Evolutionary conservation across 108 stramenopile species (phyloP).

Genomic region (Skeletonema costatum): DNA sequence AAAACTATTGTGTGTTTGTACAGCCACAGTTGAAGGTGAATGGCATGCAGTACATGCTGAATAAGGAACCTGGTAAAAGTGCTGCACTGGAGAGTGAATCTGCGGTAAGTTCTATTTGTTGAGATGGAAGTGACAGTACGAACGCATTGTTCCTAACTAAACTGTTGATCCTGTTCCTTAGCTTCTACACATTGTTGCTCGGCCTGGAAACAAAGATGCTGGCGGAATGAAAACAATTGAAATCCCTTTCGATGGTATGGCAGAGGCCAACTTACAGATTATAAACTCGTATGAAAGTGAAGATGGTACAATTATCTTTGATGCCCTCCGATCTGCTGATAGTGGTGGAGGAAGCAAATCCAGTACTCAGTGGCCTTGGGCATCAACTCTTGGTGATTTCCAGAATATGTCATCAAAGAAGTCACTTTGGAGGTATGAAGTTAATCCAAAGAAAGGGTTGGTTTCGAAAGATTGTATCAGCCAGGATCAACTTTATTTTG

Average conservation of each 20-base stretch:
- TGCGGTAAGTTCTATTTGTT: slow-evolving; percentile 34
- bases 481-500: slow-evolving; percentile 76
- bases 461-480: slow-evolving; percentile 61
- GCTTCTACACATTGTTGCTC: slow-evolving; percentile 67
- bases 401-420: slow-evolving; percentile 47
- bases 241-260: slow-evolving; percentile 70
- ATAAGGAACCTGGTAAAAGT: slow-evolving; percentile 77
- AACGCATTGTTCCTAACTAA: background rate
- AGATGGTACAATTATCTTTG: slow-evolving; percentile 63
- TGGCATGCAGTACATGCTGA: slow-evolving; percentile 76
- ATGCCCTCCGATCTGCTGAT: slow-evolving; percentile 75
- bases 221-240: slow-evolving; percentile 47
- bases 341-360: slow-evolving; percentile 1
- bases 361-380: slow-evolving; percentile 71
- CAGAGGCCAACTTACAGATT: slow-evolving; percentile 77
- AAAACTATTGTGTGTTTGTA: slow-evolving; percentile 77
- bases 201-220: slow-evolving; percentile 48
- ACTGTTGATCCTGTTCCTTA: background rate
- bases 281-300: slow-evolving; percentile 81
- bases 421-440: slow-evolving; percentile 76
- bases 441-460: slow-evolving; percentile 46
- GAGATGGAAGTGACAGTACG: background rate
- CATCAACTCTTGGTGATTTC: slow-evolving; percentile 59
- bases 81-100: slow-evolving; percentile 40
- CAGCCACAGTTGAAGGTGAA: slow-evolving; percentile 65